Conservation (phyloP, 306 rosid species). For the Nissolia schottii region DNA sequence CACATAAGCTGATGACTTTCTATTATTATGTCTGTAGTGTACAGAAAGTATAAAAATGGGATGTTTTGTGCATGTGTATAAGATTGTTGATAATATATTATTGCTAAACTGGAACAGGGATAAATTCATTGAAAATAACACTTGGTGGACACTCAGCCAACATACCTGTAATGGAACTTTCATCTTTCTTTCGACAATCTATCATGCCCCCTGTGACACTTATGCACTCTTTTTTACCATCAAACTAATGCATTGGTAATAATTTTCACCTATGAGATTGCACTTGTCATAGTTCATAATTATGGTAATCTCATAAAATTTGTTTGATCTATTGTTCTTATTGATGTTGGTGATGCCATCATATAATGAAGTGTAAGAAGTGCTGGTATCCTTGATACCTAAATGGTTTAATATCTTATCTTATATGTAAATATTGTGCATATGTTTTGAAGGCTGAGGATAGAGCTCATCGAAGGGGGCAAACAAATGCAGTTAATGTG, state of each 20-base stretch:
- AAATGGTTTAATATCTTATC: not conserved
- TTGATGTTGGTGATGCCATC: not conserved
- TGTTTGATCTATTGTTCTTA: slow-evolving; percentile 3
- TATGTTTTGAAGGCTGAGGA: slow-evolving; percentile 80
- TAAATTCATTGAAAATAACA: not conserved
- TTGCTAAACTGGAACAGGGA: not conserved
- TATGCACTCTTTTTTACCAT: not conserved
- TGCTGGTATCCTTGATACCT: not conserved
- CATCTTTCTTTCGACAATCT: not conserved
- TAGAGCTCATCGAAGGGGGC: slow-evolving; percentile 98
- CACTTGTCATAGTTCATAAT: not conserved
- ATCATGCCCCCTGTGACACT: not conserved
- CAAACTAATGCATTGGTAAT: not conserved
- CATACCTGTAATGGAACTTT: slow-evolving; percentile 2
- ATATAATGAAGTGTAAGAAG: slow-evolving; percentile 16
- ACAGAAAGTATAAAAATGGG: slow-evolving; percentile 7
- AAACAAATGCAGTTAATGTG: slow-evolving; percentile 84
- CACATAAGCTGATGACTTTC: no score
- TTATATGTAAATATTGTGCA: slow-evolving; percentile 16
- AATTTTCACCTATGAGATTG: not conserved
- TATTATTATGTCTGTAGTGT: no score
- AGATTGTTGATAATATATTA: not conserved
- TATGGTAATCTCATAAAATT: not conserved
- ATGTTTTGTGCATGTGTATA: not conserved
- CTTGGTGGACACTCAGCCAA: not conserved